phyloP scores from a whole-genome alignment of 495 filamentous ascomycete species.

The Geopyxis carbonaria region DNA sequence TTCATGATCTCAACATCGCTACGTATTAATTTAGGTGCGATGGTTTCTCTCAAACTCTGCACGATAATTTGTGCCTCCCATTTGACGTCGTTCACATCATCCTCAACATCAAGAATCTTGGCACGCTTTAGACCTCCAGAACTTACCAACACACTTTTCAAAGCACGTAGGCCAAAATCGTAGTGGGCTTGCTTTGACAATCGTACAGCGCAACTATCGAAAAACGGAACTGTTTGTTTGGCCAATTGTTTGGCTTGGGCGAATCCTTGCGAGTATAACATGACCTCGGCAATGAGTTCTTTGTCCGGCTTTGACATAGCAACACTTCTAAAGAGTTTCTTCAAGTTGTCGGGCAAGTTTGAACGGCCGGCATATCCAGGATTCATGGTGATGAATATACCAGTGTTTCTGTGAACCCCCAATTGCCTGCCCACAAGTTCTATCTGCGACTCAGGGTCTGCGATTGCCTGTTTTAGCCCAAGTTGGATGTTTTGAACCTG shows the following conservation, averaged over 20 bases:
- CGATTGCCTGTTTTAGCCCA: constrained; percentile 62
- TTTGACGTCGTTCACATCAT: constrained; percentile 34
- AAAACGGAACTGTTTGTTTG: constrained; percentile 91
- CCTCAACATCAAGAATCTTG: constrained; percentile 33
- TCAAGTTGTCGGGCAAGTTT: constrained; percentile 93
- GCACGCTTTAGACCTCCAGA: constrained; percentile 89
- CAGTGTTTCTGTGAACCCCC: constrained; percentile 68
- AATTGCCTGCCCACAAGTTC: constrained; percentile 84
- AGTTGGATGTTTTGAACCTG: constrained; percentile 98
- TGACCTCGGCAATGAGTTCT: constrained; percentile 96
- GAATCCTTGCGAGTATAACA: constrained; percentile 99
- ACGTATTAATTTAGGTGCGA: constrained; percentile 88
- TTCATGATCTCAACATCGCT: constrained; percentile 80
- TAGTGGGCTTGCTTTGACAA: constrained; percentile 97
- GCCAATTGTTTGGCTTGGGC: constrained; percentile 83
- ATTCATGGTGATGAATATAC: constrained; percentile 99
- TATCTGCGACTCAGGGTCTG: constrained; percentile 68
- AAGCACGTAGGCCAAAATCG: constrained; percentile 88
- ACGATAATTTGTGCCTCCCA: constrained; percentile 94
- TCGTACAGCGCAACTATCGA: constrained; percentile 63
- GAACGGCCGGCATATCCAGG: constrained; percentile 96
- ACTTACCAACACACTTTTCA: constrained; percentile 96
- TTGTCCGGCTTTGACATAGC: constrained; percentile 99
- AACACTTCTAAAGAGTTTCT: constrained; percentile 97
- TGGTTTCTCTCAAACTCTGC: constrained; percentile 94